Conservation (phyloP, 1,284 basidiomycete genomes). For the Rhodotorula sp. region DNA sequence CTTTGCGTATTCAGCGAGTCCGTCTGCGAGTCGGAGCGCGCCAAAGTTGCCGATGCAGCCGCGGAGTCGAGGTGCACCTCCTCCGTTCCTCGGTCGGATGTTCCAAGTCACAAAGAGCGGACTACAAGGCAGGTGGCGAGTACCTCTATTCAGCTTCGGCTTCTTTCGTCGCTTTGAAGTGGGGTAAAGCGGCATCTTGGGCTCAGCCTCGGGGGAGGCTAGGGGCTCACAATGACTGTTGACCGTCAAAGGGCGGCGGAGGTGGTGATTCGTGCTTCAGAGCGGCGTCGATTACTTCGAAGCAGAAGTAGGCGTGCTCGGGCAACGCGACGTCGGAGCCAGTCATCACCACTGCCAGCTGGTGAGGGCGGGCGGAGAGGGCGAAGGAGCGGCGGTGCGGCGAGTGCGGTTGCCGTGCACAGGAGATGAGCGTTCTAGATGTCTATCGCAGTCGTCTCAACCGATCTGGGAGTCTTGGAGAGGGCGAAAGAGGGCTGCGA, state of each 20-base stretch:
- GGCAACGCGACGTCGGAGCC: conserved; percentile 12
- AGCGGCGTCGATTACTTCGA: conserved; percentile 53
- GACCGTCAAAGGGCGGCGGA: conserved; percentile 42
- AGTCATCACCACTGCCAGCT: no score
- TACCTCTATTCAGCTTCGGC: no score
- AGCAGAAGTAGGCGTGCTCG: conserved; percentile 56
- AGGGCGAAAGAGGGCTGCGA: no score
- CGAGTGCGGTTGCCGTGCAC: background rate
- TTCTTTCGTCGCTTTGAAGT: background rate
- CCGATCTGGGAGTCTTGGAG: no score
- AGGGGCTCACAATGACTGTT: conserved; percentile 40
- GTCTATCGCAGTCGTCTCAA: no score
- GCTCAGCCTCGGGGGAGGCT: background rate
- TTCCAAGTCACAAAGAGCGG: conserved; percentile 98
- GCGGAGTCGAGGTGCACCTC: conserved; percentile 61
- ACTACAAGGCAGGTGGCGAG: conserved; percentile 52
- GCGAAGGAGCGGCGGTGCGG: background rate
- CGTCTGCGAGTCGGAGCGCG: conserved; percentile 69
- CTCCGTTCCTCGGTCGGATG: conserved; percentile 55
- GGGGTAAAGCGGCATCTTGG: background rate
- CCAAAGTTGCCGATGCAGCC: conserved; percentile 97
- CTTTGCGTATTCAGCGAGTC: conserved; percentile 84
- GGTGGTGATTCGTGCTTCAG: conserved; percentile 41
- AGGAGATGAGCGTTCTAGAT: no score
- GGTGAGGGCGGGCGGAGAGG: background rate